A percentile compares a stretch with the other conserved stretches of the same genome.
Evolutionary conservation across 2,329 filamentous ascomycete species (phyloP).

Genomic region (Chlorencoelia australis): DNA sequence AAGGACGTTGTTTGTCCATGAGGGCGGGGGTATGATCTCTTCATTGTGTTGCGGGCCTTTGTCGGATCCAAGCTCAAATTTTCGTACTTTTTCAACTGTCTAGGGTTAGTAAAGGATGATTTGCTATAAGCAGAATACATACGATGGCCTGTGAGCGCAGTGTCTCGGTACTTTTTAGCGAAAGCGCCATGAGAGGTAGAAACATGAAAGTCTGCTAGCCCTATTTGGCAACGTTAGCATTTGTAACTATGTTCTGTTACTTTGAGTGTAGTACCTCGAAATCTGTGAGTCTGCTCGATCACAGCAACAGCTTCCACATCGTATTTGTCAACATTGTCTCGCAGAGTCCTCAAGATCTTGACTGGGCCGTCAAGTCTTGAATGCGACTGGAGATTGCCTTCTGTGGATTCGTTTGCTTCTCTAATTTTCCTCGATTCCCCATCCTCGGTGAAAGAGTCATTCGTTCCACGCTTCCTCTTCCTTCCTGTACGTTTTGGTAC

Average conservation of each 20-base stretch:
- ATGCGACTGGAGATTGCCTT: slow-evolving; percentile 31
- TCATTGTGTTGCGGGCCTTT: slow-evolving; percentile 49
- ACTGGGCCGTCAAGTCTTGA: slow-evolving; percentile 42
- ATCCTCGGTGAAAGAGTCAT: slow-evolving; percentile 47
- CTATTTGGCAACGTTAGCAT: slow-evolving; percentile 28
- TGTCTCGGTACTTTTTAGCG: slow-evolving; percentile 59
- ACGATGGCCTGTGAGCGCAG: slow-evolving; percentile 65
- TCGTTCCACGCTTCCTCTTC: slow-evolving; percentile 71
- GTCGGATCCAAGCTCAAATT: slow-evolving; percentile 57
- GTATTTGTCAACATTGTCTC: slow-evolving; percentile 61
- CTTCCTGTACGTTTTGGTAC: slow-evolving; percentile 80
- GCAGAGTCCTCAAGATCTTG: slow-evolving; percentile 50
- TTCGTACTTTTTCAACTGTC: slow-evolving; percentile 45
- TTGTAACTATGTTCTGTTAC: background rate
- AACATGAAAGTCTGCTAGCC: slow-evolving; percentile 79
- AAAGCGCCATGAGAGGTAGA: slow-evolving; percentile 59
- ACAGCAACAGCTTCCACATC: slow-evolving; percentile 59
- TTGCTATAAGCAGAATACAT: slow-evolving; percentile 16
- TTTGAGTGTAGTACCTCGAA: slow-evolving; percentile 45
- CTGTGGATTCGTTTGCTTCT: background rate
- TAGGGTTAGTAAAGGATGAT: slow-evolving; percentile 12
- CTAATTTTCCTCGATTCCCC: background rate
- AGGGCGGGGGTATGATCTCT: slow-evolving; percentile 69
- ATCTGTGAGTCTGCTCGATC: slow-evolving; percentile 75
- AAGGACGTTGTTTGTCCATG: slow-evolving; percentile 63